A percentile compares a stretch with the other conserved stretches of the same genome.
phyloP scores from a whole-genome alignment of 1,139 yeast genomes.

The Wickerhamomyces sp. region DNA sequence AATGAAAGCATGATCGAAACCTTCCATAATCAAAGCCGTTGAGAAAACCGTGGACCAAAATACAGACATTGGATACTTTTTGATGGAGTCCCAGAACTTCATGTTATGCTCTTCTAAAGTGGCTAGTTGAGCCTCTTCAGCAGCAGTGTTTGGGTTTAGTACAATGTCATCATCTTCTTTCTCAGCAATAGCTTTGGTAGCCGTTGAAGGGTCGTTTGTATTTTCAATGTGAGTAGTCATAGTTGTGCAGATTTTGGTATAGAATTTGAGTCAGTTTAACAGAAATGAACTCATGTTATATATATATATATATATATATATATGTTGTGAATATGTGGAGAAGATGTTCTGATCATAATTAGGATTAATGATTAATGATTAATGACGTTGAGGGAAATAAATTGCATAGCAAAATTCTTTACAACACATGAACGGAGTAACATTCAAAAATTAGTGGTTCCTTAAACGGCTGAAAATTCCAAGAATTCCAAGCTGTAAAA shows the following conservation, averaged over 20 bases:
- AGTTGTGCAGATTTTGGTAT: background rate
- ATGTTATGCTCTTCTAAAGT: background rate
- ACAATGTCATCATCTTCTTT: background rate
- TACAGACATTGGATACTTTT: conserved; percentile 31
- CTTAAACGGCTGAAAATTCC: too few relatives aligned
- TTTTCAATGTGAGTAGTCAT: background rate
- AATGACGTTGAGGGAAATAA: too few relatives aligned
- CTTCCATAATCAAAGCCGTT: conserved; percentile 39
- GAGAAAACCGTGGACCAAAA: conserved; percentile 39
- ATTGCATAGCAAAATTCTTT: too few relatives aligned
- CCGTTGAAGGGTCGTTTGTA: background rate
- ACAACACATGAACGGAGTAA: too few relatives aligned
- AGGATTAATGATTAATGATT: too few relatives aligned
- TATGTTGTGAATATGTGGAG: too few relatives aligned
- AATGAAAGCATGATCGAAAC: conserved; percentile 36
- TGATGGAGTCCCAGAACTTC: conserved; percentile 8
- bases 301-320: too few relatives aligned
- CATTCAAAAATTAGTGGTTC: too few relatives aligned
- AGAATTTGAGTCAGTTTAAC: background rate
- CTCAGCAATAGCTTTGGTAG: background rate
- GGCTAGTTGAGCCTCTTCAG: conserved; percentile 1
- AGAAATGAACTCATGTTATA: too few relatives aligned
- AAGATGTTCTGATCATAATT: too few relatives aligned
- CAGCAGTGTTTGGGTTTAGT: background rate
- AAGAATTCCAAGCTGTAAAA: too few relatives aligned